These are phyloP conservation scores for Coemansia sp. DNA, from an alignment of 192 early-diverging fungal genomes.

Conservation along the genomic window DNA sequence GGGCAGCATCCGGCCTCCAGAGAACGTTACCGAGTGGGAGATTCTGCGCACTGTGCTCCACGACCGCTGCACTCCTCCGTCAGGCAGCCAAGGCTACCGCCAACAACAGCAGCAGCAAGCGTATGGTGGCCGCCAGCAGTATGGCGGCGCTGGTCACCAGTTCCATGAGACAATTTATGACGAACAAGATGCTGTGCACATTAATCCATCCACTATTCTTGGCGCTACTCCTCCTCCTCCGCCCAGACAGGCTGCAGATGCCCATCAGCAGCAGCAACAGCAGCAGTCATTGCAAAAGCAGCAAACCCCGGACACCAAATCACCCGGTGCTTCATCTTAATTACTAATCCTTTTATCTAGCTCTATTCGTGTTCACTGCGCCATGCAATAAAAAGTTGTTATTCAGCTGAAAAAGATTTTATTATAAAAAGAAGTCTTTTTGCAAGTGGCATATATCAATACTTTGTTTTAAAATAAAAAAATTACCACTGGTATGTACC, in stretches of 20 bases:
- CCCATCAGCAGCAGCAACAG: not conserved
- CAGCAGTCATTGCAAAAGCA: constrained; percentile 8
- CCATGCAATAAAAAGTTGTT: too few species aligned
- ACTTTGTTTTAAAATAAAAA: too few species aligned
- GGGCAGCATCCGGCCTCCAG: constrained; percentile 71
- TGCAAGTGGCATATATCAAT: not conserved
- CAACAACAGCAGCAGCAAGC: constrained; percentile 12
- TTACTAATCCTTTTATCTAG: not conserved
- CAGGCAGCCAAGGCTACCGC: not conserved
- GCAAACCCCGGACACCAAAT: not conserved
- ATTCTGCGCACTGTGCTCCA: constrained; percentile 41
- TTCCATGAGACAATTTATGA: constrained; percentile 46
- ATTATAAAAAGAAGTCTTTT: not conserved
- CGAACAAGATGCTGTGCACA: constrained; percentile 25
- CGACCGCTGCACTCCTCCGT: constrained; percentile 48
- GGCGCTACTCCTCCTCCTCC: constrained; percentile 7
- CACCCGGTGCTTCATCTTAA: not conserved
- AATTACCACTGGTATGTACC: too few species aligned
- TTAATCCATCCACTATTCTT: constrained; percentile 8
- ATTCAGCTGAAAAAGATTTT: not conserved
- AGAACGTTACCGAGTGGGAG: constrained; percentile 50
- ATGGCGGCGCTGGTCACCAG: not conserved
- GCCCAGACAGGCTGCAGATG: not conserved
- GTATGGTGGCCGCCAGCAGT: constrained; percentile 8
- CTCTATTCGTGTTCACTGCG: too few species aligned